Evolutionary conservation across 179 eudicot species (phyloP), one percentile per base, ranked within the genome.

Genomic region (Corrigiola litoralis): DNA sequence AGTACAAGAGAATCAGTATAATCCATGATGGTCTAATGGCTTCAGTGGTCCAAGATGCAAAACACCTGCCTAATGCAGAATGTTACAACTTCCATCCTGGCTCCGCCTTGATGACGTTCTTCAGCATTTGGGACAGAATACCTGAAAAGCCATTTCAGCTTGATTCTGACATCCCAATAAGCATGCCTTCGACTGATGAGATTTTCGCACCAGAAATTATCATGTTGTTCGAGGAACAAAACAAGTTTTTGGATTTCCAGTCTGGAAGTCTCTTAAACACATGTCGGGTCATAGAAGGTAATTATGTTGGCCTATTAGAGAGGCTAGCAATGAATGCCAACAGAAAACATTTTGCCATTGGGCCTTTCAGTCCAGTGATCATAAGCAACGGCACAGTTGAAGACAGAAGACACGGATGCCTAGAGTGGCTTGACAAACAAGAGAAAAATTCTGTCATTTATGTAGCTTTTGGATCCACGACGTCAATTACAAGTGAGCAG

Each of bases 11-110:
- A 48, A 60, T 85, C 0, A 56, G 79, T 8, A 66, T 85, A 7
- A 62, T 83, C 25, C 78, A 80, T 20, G 85, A 85, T 44, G 25
- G 61, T 20, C 49, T 76, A 1, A 78, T 85, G 85, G 57, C 71
- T 14, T 76, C 69, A 1, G 83, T 73, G 3, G 79, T 81, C 11
- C 84, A 83, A 28, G 87, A 85, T 41, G 53, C 61, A n/a, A 38
- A 20, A 1, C 45, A 31, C 0, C 6, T 80, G 11, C 68, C 74
- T 2, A 83, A 83, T n/a, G 77, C 59, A 0, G 85, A 81, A n/a
- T 52, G 77, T n/a, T 85, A 80, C 25, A 27, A 61, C 4, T 85
- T 83, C 51, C 69, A 58, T 13, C 69, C 72, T 6, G 41, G 63
- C 38, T 77, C 79, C 0, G 72, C 82, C 1, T 79, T 79, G 20